These are phyloP conservation scores for Prunus yedoensis DNA, from an alignment of 331 rosid species.

Conservation along the genomic window DNA sequence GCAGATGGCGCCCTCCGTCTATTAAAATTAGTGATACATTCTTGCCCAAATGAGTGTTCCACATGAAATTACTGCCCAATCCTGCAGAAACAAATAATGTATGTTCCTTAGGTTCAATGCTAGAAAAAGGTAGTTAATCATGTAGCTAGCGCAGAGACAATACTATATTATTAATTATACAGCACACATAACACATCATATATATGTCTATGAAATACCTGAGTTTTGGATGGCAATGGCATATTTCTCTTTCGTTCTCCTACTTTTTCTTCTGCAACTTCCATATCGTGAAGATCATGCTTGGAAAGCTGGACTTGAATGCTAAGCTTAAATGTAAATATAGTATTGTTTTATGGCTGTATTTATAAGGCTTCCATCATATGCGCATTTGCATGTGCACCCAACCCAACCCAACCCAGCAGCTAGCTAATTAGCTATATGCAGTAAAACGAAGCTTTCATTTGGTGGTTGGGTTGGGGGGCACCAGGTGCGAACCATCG, in stretches of 20 bases:
- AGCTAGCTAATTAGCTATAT: not conserved
- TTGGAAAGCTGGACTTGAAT: not conserved
- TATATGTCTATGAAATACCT: not conserved
- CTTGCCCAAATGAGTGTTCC: conserved; percentile 39
- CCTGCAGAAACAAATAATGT: not conserved
- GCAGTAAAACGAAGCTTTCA: not conserved
- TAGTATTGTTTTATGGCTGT: not conserved
- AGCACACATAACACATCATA: too few species aligned
- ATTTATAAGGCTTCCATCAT: not conserved
- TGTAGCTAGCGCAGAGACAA: not conserved
- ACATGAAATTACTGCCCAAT: not conserved
- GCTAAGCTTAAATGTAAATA: not conserved
- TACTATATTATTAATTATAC: too few species aligned
- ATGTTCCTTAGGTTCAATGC: too few species aligned
- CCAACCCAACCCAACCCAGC: not conserved
- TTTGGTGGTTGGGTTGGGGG: not conserved
- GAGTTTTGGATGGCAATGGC: not conserved
- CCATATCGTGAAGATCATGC: not conserved
- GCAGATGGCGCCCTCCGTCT: not conserved
- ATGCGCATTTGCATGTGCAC: not conserved
- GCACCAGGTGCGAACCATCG: conserved; percentile 19
- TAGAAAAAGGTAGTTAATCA: too few species aligned
- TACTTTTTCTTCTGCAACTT: not conserved
- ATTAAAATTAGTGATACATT: not conserved
- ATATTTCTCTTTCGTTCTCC: not conserved